Percentiles rank a stretch among this genome's conserved stretches.
These are phyloP conservation scores for Ophiostoma himal-ulmi DNA, from an alignment of 2,329 filamentous ascomycete species.

Conservation along the genomic window DNA sequence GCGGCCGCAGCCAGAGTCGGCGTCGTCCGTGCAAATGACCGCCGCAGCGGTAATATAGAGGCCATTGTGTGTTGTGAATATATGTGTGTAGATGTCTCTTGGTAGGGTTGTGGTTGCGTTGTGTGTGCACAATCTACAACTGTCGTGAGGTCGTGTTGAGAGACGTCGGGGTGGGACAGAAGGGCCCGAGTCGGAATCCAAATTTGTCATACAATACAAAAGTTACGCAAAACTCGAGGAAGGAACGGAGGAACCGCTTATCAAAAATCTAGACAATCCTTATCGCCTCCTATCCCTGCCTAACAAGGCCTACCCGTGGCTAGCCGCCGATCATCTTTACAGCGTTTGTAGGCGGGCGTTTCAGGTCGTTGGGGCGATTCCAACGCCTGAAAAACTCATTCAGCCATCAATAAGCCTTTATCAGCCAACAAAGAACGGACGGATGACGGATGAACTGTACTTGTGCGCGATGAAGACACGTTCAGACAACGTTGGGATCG, in stretches of 20 bases:
- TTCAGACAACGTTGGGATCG: neutral
- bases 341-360: neutral
- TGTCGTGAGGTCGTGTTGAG: neutral
- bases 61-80: neutral
- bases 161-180: slow-evolving; percentile 11
- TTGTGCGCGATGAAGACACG: neutral
- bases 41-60: slow-evolving; percentile 22
- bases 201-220: slow-evolving; percentile 6
- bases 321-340: neutral
- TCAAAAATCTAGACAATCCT: slow-evolving; percentile 1
- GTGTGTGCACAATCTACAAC: neutral
- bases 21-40: slow-evolving; percentile 18
- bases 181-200: slow-evolving; percentile 12
- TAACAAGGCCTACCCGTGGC: neutral
- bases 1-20: slow-evolving; percentile 24
- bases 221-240: slow-evolving; percentile 10
- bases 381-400: neutral
- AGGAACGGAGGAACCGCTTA: neutral
- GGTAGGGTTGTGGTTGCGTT: neutral
- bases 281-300: slow-evolving; percentile 12
- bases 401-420: neutral
- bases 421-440: neutral
- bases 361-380: neutral
- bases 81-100: neutral
- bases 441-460: neutral